A percentile compares a stretch with the other conserved stretches of the same genome.
Conservation (phyloP, 2,329 filamentous ascomycete species). For the Didymella sp. region DNA sequence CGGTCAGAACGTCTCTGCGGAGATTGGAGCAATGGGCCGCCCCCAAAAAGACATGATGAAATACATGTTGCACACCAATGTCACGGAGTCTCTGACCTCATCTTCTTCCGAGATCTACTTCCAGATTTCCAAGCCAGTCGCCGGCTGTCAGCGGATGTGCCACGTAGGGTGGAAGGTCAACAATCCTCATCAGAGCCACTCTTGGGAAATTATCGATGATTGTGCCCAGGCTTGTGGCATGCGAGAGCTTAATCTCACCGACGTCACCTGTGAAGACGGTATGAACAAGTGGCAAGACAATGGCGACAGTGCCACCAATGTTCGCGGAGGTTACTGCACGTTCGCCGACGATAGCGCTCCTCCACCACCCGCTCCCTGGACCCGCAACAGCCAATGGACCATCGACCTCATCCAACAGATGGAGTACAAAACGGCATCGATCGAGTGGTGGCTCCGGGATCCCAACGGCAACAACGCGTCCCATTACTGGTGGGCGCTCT, state of each 20-base stretch:
- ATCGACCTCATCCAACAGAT: conserved; percentile 22
- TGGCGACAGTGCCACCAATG: neutral
- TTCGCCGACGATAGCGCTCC: neutral
- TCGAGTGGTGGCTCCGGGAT: conserved; percentile 27
- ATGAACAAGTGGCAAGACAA: conserved; percentile 8
- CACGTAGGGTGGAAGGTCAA: conserved; percentile 1
- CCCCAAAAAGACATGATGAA: neutral
- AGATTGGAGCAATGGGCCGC: neutral
- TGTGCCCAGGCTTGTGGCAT: conserved; percentile 5
- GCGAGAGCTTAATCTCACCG: neutral
- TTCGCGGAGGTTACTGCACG: conserved; percentile 12
- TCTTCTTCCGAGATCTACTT: neutral
- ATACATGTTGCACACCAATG: neutral
- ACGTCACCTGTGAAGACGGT: neutral
- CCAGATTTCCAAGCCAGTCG: neutral
- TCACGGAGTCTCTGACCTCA: neutral
- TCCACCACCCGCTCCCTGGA: neutral
- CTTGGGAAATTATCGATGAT: conserved; percentile 4
- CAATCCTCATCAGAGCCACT: neutral
- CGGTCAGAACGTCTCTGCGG: neutral
- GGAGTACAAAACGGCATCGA: conserved; percentile 9
- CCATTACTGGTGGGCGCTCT: neutral
- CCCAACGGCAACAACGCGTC: conserved; percentile 19
- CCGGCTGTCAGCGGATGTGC: neutral
- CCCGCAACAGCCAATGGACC: conserved; percentile 19